Evolutionary conservation across 2,329 filamentous ascomycete species (phyloP), one percentile per base, ranked within the genome.

Genomic region (Diaporthe longicolla): DNA sequence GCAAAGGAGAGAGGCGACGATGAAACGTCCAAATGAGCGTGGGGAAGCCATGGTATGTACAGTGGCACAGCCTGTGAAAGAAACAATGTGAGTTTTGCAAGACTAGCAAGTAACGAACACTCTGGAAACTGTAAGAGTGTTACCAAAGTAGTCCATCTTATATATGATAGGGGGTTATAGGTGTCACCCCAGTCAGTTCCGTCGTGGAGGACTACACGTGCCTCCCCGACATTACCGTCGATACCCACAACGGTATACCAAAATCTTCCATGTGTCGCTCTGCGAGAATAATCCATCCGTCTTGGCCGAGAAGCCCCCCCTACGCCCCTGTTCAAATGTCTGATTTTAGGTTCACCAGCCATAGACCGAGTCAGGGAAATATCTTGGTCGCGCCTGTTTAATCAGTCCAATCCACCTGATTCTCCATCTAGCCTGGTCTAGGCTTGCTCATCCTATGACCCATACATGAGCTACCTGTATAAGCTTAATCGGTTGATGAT

Each of bases 21-120:
- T 40, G 58, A 63, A 45, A 9, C 58, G 58, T 29, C 58, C 37
- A 45, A 63, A 63, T 29, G 58, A 63, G 24, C 24, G 15, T 45
- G 58, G n/a, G 21, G 58, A 63, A 63, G 40, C 58, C 58, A 63
- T 63, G 58, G 58, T 63, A 63, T 63, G n/a, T 63, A 63, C 58
- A 63, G 17, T 63, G 58, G n/a, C 15, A 63, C 58, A 63, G 58
- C 58, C 32, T 29, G 24, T 15, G 17, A 29, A 63, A 37, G n/a
- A 63, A 45, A 2, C 37, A 63, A 63, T 21, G 58, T 29, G 45
- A 13, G 24, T 45, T 63, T 1, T 26, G 37, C 26, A 19, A 7
- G 11, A 21, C 15, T 29, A 45, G n/a, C 15, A 13, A 43, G 15
- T 21, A 21, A 4, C 21, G 37, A 21, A 21, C 15, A 45, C 15